Conservation (phyloP, 306 rosid genomes). For the Neltuma alba region DNA sequence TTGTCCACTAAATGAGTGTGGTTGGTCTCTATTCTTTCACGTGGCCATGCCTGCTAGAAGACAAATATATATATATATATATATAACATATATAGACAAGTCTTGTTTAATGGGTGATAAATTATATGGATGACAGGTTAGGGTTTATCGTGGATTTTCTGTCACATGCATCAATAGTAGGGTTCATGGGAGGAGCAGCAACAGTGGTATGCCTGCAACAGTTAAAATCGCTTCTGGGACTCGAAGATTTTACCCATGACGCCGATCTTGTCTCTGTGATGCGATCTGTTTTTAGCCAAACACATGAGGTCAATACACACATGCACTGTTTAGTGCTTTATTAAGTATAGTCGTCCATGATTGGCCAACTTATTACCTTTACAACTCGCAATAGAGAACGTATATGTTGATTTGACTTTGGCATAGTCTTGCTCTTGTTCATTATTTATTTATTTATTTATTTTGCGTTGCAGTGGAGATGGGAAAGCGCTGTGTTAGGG, state of each 20-base stretch:
- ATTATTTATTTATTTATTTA: not conserved
- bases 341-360: not conserved
- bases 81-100: not conserved
- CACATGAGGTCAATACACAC: conserved; percentile 47
- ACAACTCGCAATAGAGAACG: not conserved
- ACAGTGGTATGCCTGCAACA: conserved; percentile 91
- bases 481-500: conserved; percentile 94
- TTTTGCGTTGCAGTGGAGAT: conserved; percentile 77
- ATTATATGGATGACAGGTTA: conserved; percentile 57
- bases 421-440: not conserved
- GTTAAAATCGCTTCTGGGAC: conserved; percentile 78
- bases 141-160: conserved; percentile 95
- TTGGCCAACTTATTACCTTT: not conserved
- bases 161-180: conserved; percentile 92
- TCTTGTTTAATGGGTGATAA: not conserved
- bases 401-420: not conserved
- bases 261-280: conserved; percentile 82
- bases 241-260: conserved; percentile 68
- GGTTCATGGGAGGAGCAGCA: conserved; percentile 99
- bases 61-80: not conserved
- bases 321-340: not conserved
- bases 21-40: not conserved
- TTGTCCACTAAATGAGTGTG: not conserved
- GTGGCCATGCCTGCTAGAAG: not conserved
- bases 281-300: conserved; percentile 82